phyloP scores from a whole-genome alignment of 257 asterid species.

The Haberlea rhodopensis region DNA sequence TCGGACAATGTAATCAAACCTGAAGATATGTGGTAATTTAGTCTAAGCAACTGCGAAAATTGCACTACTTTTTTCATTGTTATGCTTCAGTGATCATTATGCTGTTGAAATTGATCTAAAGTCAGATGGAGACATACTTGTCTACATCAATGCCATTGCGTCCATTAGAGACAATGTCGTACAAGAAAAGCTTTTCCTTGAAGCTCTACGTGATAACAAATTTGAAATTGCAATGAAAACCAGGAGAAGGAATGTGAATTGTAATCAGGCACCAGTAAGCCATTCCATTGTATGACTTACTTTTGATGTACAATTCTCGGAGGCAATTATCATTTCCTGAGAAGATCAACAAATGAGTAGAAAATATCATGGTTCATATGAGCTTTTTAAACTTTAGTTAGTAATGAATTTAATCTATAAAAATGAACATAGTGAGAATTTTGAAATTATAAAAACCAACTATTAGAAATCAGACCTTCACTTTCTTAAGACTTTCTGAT shows the following conservation, averaged over 20 bases:
- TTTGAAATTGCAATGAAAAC: constrained; percentile 6
- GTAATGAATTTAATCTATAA: too few relatives aligned
- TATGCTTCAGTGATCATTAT: constrained; percentile 18
- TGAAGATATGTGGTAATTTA: constrained; percentile 31
- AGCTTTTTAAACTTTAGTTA: too few relatives aligned
- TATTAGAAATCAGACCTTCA: constrained; percentile 54
- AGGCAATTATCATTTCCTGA: constrained; percentile 82
- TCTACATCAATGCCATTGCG: constrained; percentile 94
- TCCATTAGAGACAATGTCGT: constrained; percentile 93
- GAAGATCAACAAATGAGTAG: constrained; percentile 12
- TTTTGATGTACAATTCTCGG: constrained; percentile 46
- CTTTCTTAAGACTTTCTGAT: constrained; percentile 52
- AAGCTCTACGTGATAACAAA: constrained; percentile 39
- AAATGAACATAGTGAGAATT: constrained; percentile 8
- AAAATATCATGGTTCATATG: constrained; percentile 17
- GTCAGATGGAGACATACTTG: constrained; percentile 51
- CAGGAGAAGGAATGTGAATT: constrained; percentile 11
- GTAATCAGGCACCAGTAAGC: constrained; percentile 15
- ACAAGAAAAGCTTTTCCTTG: constrained; percentile 63
- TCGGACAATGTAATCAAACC: constrained; percentile 88
- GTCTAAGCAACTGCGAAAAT: constrained; percentile 13
- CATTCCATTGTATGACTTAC: constrained; percentile 42
- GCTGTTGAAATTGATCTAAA: constrained; percentile 2
- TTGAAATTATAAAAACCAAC: constrained; percentile 9
- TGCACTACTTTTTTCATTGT: neutral